phyloP scores from a whole-genome alignment of 2,329 filamentous ascomycete species.

The Sporothrix schenckii region DNA sequence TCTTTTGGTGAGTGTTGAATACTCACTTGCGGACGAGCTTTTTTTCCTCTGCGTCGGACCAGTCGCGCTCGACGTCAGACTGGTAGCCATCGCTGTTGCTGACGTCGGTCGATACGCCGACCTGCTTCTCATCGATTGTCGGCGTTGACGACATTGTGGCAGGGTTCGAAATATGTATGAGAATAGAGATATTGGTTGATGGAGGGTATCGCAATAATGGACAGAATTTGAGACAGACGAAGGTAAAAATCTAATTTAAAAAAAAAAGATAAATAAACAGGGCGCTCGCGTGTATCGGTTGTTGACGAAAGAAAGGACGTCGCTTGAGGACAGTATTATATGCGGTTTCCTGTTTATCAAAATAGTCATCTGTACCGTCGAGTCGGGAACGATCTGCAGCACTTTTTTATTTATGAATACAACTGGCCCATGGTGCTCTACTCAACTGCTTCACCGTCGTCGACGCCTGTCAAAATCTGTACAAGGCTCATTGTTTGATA shows the following conservation, averaged over 20 bases:
- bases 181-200: neutral
- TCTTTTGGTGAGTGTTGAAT: neutral
- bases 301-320: neutral
- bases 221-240: too few species aligned
- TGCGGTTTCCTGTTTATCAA: neutral
- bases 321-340: neutral
- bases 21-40: slow-evolving; percentile 26
- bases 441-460: neutral
- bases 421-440: neutral
- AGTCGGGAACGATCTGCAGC: slow-evolving; percentile 15
- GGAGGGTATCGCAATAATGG: too few species aligned
- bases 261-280: neutral
- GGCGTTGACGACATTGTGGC: slow-evolving; percentile 17
- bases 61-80: slow-evolving; percentile 25
- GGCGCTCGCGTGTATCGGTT: slow-evolving; percentile 8
- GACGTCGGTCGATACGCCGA: neutral
- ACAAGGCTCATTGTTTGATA: neutral
- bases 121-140: slow-evolving; percentile 9
- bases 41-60: slow-evolving; percentile 23
- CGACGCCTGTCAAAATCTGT: slow-evolving; percentile 1
- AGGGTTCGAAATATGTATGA: neutral
- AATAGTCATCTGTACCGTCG: neutral
- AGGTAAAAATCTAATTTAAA: too few species aligned
- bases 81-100: slow-evolving; percentile 24
- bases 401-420: slow-evolving; percentile 19